A percentile compares a stretch with the other conserved stretches of the same genome.
These are phyloP conservation scores for Eucalyptus sp. DNA, from an alignment of 345 rosid species.

Conservation along the genomic window DNA sequence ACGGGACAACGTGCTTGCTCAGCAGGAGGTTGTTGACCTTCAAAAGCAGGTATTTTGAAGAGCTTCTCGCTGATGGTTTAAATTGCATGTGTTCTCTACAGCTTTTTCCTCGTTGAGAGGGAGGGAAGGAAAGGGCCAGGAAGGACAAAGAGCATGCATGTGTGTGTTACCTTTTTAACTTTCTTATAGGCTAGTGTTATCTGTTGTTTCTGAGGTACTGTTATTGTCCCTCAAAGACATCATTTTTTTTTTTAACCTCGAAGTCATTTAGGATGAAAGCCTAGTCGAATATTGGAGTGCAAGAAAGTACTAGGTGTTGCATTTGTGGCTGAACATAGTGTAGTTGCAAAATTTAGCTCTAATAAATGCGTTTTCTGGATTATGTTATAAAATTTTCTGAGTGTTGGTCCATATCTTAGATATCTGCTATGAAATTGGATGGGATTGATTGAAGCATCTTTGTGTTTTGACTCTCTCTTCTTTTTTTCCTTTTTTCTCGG, in stretches of 20 bases:
- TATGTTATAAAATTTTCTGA: neutral
- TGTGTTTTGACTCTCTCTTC: neutral
- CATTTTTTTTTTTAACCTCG: neutral
- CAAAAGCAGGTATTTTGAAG: conserved; percentile 53
- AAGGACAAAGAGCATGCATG: neutral
- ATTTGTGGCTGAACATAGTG: neutral
- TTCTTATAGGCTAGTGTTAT: neutral
- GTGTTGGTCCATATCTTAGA: neutral
- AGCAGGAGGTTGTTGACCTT: conserved; percentile 77
- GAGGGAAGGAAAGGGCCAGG: neutral
- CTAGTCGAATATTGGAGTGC: neutral
- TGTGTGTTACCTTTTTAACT: neutral
- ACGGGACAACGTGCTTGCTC: conserved; percentile 53
- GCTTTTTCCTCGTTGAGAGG: neutral
- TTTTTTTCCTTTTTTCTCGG: neutral
- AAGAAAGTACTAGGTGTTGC: neutral
- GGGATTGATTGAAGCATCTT: neutral
- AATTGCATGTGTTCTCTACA: neutral
- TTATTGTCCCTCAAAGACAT: neutral
- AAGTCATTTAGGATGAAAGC: neutral
- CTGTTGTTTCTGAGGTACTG: neutral
- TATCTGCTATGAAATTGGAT: neutral
- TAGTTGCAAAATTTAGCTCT: neutral
- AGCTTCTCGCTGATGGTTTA: neutral
- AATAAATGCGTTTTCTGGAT: neutral